Conservation (phyloP, 441 rosid species). For the Bocquillonia castaneifolia region DNA sequence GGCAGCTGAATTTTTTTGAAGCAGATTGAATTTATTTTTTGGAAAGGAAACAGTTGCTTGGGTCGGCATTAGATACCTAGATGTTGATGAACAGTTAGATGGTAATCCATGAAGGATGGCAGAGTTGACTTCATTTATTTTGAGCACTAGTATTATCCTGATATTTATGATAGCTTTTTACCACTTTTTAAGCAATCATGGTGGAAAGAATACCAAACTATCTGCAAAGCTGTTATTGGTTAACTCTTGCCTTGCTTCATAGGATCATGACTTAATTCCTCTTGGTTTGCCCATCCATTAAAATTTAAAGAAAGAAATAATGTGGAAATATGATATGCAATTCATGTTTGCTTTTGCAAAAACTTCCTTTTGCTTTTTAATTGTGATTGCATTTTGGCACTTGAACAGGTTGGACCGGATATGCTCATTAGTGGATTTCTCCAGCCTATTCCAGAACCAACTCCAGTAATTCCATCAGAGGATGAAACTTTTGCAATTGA, state of each 20-base stretch:
- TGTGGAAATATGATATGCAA: background rate
- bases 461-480: constrained; percentile 74
- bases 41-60: background rate
- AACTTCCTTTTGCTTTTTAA: constrained; percentile 11
- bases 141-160: background rate
- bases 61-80: background rate
- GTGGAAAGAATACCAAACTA: background rate
- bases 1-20: background rate
- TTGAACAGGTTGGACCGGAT: constrained; percentile 80
- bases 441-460: constrained; percentile 78
- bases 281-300: background rate
- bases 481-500: constrained; percentile 80
- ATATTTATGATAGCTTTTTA: background rate
- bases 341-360: background rate
- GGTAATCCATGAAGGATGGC: background rate
- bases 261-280: background rate
- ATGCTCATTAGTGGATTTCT: constrained; percentile 90
- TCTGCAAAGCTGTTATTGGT: background rate
- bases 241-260: background rate
- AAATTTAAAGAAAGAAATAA: background rate
- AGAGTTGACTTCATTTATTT: background rate
- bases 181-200: background rate
- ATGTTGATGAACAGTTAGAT: background rate
- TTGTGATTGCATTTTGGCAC: constrained; percentile 16
- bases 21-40: background rate